phyloP scores from a whole-genome alignment of 805 yeast genomes.

The Candida broadrunensis region DNA sequence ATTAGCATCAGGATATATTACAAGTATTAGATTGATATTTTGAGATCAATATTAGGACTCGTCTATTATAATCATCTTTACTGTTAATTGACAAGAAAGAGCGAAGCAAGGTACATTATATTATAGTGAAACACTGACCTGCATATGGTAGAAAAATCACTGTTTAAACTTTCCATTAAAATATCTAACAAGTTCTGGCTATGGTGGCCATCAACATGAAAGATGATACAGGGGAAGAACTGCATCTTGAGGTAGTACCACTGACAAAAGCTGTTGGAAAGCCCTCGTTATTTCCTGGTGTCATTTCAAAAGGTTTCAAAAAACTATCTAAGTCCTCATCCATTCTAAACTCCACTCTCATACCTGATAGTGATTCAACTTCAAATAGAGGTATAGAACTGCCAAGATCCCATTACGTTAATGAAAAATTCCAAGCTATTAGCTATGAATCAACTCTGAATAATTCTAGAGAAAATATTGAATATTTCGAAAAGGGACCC shows the following conservation, averaged over 20 bases:
- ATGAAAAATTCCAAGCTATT: conserved; percentile 28
- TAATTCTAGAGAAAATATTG: background rate
- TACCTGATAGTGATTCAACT: conserved; percentile 3
- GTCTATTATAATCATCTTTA: too few species aligned
- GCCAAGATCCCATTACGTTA: background rate
- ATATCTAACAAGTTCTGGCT: too few species aligned
- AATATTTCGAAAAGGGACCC: background rate
- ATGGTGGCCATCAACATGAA: background rate
- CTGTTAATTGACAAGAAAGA: too few species aligned
- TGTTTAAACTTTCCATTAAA: too few species aligned
- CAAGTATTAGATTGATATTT: too few species aligned
- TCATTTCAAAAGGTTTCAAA: conserved; percentile 27
- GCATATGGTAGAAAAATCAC: too few species aligned
- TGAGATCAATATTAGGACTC: too few species aligned
- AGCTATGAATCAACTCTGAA: conserved; percentile 10
- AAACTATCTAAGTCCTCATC: conserved; percentile 27
- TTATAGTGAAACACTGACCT: too few species aligned
- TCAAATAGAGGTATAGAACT: background rate
- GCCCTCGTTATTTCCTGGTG: conserved; percentile 7
- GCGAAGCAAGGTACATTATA: too few species aligned
- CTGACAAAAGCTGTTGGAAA: background rate
- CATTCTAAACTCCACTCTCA: conserved; percentile 16
- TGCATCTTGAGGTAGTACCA: background rate
- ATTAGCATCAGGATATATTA: too few species aligned
- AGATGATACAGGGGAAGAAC: background rate